Evolutionary conservation across 805 yeast species (phyloP).

Genomic region (Saturnispora saitoi): DNA sequence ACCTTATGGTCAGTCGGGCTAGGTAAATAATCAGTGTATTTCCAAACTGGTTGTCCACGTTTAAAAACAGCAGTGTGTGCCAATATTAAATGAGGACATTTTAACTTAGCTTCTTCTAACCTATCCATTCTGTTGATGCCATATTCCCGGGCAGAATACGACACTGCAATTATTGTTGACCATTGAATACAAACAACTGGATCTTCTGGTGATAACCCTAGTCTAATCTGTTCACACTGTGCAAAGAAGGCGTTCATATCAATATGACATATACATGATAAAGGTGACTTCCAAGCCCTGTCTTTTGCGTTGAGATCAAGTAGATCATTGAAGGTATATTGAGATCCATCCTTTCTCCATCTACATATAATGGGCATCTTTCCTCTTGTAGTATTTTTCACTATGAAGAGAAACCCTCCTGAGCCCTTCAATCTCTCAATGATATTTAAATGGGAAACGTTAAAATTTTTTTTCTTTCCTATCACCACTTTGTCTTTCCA

Average conservation of each 20-base stretch:
- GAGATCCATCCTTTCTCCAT: slow-evolving; percentile 25
- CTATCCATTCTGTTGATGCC: slow-evolving; percentile 78
- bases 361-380: neutral
- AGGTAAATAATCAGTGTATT: slow-evolving; percentile 55
- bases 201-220: slow-evolving; percentile 53
- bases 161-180: slow-evolving; percentile 82
- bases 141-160: slow-evolving; percentile 78
- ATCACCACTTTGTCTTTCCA: neutral
- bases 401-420: slow-evolving; percentile 1
- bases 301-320: slow-evolving; percentile 36
- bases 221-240: slow-evolving; percentile 78
- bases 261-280: slow-evolving; percentile 74
- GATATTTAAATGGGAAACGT: neutral
- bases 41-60: slow-evolving; percentile 81
- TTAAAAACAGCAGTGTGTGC: slow-evolving; percentile 93
- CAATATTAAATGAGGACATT: slow-evolving; percentile 67
- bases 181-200: slow-evolving; percentile 96
- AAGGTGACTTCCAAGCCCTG: slow-evolving; percentile 51
- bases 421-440: neutral
- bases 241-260: slow-evolving; percentile 96
- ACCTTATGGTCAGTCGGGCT: slow-evolving; percentile 66
- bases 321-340: slow-evolving; percentile 42
- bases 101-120: slow-evolving; percentile 53
- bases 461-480: neutral
- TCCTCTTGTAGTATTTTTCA: neutral